Base-by-base conservation (phyloP, 768 basidiomycete genomes). In the Mrakia gelida region DNA sequence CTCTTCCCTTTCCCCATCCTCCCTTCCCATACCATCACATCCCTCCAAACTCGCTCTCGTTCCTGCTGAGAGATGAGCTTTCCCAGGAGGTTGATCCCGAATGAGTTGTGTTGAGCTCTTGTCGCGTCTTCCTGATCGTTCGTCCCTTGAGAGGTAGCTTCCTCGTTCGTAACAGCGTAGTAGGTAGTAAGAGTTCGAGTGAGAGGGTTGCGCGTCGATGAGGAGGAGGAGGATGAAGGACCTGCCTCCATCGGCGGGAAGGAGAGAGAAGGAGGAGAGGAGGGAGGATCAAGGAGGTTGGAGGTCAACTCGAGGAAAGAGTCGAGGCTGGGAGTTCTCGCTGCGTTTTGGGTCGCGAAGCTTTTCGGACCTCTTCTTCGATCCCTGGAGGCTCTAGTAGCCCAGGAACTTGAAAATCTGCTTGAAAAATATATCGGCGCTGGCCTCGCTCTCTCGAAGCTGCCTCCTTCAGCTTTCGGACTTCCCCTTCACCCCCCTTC, bases 231-330 rank as follows among this genome's bases (percentile, higher is more conserved):
- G 23, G 67, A 38, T 38, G 67, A 70, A 18, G 67, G 41, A 41
- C 67, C 67, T 70, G 67, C 67, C 34, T 70, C 67, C 67, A 70
- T 70, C 23, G 21, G 32, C 30, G n/a, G 62, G 30, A 30, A 13
- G 63, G 63, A 28, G 16, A 30, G 63, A 32, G 63, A 15, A 32
- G 63, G 65, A 30, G 16, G n/a, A 21, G 65, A 8, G 8, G 26
- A 28, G 59, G 59, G 28, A 59, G 59, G 59, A 26, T 59, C 59
- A 28, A 59, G 59, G 18, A 4, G 11, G 49, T 52, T 52, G 49
- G 49, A 52, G 49, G 49, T 52, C 49, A 52, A 52, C 49, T 52
- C 7, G 16, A 52, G 15, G 15, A n/a, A n/a, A n/a, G n/a, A n/a
- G n/a, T n/a, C 45, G 45, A 49, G 15, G 49, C 18, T 52, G 49